A percentile compares a stretch with the other conserved stretches of the same genome.
phyloP scores from a whole-genome alignment of 176 grass and related monocot genomes.

The Juncus effusus region DNA sequence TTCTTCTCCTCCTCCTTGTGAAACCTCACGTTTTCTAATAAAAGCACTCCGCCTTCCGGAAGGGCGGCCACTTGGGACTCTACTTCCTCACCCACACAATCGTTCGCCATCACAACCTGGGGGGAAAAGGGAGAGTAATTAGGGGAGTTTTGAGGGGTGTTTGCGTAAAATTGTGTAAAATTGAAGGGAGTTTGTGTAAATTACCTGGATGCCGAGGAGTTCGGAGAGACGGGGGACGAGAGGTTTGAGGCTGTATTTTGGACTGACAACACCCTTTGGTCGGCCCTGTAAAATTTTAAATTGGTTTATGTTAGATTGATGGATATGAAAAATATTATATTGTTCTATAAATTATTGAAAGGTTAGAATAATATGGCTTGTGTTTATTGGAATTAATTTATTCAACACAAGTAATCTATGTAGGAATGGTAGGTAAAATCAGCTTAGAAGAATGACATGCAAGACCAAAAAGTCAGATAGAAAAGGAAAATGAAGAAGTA shows the following conservation, averaged over 20 bases:
- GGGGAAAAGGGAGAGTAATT: too few relatives aligned
- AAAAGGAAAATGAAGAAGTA: not conserved
- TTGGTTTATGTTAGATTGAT: slow-evolving; percentile 11
- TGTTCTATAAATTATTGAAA: not conserved
- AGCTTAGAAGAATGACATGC: not conserved
- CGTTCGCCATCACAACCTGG: slow-evolving; percentile 87
- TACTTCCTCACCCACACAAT: slow-evolving; percentile 87
- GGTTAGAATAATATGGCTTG: too few relatives aligned
- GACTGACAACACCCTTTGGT: slow-evolving; percentile 90
- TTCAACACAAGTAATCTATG: slow-evolving; percentile 2
- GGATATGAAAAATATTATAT: too few relatives aligned
- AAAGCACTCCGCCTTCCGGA: slow-evolving; percentile 77
- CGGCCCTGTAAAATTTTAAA: slow-evolving; percentile 50
- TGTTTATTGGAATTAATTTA: not conserved
- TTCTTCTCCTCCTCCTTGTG: slow-evolving; percentile 98
- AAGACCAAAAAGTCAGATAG: slow-evolving; percentile 4
- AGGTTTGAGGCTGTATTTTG: slow-evolving; percentile 96
- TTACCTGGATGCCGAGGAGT: slow-evolving; percentile 79
- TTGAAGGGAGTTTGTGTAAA: not conserved
- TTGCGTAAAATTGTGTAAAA: not conserved
- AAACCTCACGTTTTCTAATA: slow-evolving; percentile 96
- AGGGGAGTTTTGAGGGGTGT: too few relatives aligned
- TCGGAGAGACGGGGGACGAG: slow-evolving; percentile 86
- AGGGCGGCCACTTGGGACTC: slow-evolving; percentile 65
- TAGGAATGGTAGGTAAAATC: not conserved